Percentiles rank a stretch among this genome's conserved stretches.
Evolutionary conservation across 768 basidiomycete species (phyloP).

Genomic region (Dictyophora rubrovolvata): DNA sequence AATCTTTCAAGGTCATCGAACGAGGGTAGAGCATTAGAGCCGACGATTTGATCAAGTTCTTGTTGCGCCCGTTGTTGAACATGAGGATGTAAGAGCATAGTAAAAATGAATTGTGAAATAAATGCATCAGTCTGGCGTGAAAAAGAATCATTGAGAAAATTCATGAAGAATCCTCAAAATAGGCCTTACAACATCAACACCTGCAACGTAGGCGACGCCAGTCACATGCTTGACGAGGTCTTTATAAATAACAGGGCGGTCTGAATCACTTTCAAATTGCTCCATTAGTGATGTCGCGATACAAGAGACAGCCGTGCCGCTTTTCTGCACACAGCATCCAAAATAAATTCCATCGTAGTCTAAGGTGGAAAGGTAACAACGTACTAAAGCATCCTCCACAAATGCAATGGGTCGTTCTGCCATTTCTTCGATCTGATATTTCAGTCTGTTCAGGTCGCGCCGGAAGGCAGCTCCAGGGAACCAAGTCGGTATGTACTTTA

Average conservation of each 20-base stretch:
- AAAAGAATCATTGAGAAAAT: neutral
- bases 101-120: conserved; percentile 13
- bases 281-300: neutral
- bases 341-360: neutral
- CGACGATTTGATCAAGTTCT: conserved; percentile 18
- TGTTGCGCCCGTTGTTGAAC: conserved; percentile 15
- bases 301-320: neutral
- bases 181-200: neutral
- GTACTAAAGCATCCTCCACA: neutral
- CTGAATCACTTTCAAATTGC: neutral
- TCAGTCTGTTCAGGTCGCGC: neutral
- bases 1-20: conserved; percentile 11
- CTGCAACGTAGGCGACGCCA: neutral
- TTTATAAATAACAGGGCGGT: neutral
- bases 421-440: neutral
- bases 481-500: conserved; percentile 14
- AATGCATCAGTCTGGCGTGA: neutral
- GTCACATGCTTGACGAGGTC: neutral
- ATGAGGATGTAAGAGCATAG: conserved; percentile 16
- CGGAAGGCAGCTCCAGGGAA: conserved; percentile 12
- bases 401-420: neutral
- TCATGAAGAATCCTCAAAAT: neutral
- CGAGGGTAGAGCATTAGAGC: conserved; percentile 13
- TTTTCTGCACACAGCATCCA: no score
- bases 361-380: neutral